Evolutionary conservation across 805 yeast species (phyloP), one percentile per base, ranked within the genome.

Genomic region (Lipomyces orientalis): DNA sequence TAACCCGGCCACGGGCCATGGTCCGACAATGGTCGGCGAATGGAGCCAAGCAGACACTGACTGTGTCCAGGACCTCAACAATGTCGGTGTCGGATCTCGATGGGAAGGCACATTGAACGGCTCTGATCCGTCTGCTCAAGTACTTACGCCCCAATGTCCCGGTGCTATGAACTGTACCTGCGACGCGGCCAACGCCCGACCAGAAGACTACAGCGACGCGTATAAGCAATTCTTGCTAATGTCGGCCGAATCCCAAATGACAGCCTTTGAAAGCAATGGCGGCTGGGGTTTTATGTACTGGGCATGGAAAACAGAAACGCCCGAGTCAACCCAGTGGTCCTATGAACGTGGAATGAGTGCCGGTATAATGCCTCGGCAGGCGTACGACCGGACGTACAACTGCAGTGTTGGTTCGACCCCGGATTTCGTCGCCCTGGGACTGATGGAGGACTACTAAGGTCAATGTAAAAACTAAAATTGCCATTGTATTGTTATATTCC

Each of bases 11-110:
- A 88, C 79, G 74, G 83, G 75, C 90, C 89, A 79, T 86, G 92
- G 90, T 81, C 85, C 73, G n/a, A 75, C 78, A 2, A 79, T 91
- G 52, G 84, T 86, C 51, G 97, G 97, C 70, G 97, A 91, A 79
- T 91, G 92, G 89, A 81, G 89, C 33, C 93, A 91, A 49, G 97
- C 97, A 0, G 85, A 91, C 73, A 90, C 94, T 1, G 97, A 92
- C 80, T 91, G 97, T 81, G 86, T 93, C 8, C 81, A 81, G 69
- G 91, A 95, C 92, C 78, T 91, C 59, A 92, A 92, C 75, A 93
- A 95, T 76, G 93, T 88, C 22, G 88, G 87, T 31, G 81, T 86
- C 66, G 95, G 95, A 67, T 86, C 94, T 31, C 84, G 97, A 75
- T 90, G 86, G 81, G 91, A 90, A 65, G 90, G 90, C 59, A 78